These are phyloP conservation scores for Fagus sylvatica DNA, from an alignment of 306 rosid genomes.

Conservation along the genomic window DNA sequence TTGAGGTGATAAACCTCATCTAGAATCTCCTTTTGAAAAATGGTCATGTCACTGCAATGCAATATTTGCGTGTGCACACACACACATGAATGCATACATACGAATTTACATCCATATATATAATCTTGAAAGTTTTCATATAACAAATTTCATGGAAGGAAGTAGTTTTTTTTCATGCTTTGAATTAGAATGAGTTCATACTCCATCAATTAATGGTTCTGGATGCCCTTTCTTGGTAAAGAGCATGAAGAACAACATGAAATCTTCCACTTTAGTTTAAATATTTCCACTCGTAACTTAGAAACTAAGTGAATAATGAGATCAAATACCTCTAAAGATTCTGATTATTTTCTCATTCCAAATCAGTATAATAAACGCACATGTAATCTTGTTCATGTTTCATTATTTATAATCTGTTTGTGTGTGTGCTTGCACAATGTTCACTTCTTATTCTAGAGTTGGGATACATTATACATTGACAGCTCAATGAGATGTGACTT, in stretches of 20 bases:
- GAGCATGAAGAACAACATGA: neutral
- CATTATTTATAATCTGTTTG: neutral
- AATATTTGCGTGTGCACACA: neutral
- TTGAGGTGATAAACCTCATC: constrained; percentile 23
- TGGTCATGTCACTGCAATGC: neutral
- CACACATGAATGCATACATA: neutral
- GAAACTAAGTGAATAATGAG: neutral
- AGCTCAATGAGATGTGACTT: neutral
- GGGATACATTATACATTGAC: neutral
- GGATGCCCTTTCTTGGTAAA: neutral
- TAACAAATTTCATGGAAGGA: neutral
- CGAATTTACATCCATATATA: neutral
- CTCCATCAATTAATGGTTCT: neutral
- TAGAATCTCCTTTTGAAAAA: neutral
- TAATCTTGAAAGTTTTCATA: neutral
- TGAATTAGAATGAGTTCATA: neutral
- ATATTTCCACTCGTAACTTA: neutral
- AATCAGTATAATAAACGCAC: too few relatives aligned
- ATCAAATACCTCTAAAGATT: neutral
- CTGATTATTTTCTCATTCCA: neutral
- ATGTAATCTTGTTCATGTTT: too few relatives aligned
- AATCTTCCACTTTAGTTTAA: neutral
- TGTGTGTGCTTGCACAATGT: neutral
- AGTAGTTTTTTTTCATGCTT: neutral
- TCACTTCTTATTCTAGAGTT: neutral